Evolutionary conservation across 2,329 filamentous ascomycete genomes (phyloP), one percentile per base, ranked within the genome.

Genomic region (Teratosphaeria pseudoeucalypti): DNA sequence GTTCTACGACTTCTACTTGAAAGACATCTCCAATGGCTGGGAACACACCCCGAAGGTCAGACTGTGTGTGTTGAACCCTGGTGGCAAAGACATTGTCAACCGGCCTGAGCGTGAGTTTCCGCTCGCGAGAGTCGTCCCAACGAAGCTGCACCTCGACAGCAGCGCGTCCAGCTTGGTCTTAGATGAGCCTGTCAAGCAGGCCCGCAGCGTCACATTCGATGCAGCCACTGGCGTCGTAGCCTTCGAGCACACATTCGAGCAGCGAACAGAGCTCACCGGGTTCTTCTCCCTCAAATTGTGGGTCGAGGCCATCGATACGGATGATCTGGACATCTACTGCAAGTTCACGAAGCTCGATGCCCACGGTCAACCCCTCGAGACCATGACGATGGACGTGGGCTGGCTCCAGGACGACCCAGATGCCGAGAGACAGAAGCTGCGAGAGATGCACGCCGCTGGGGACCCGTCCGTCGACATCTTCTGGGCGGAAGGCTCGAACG

Each of bases 1-100:
- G 0, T 81, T 78, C 67, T 81, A 81, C 58, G 78, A 81, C 57
- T 66, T 64, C 2, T 82, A 76, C 59, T 68, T 80, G 16, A 77
- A 75, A 34, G 74, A 69, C 0, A 67, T 70, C 0, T 60, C 76
- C 0, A 81, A 81, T 57, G 75, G 66, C 16, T 81, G 77, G 59
- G 75, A 79, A 60, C 70, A 73, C 52, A 81, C 78, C 0, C 76
- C 78, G 0, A 70, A 68, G 34, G 75, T 81, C 1, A 73, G 78
- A 5, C 76, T 72, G 70, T 67, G 73, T 0, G 61, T 62, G 6
- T 66, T 79, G 29, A 69, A 70, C 19, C 43, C 43, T 9, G 43
- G 43, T 3, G 43, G 43, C n/a, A 26, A 49, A 49, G 43, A 49
- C 43, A 23, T 49, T 10, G 43, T 49, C 43, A 49, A 49, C 23